Evolutionary conservation across 805 yeast species (phyloP).

Genomic region (Zygoascus bituminiphila): DNA sequence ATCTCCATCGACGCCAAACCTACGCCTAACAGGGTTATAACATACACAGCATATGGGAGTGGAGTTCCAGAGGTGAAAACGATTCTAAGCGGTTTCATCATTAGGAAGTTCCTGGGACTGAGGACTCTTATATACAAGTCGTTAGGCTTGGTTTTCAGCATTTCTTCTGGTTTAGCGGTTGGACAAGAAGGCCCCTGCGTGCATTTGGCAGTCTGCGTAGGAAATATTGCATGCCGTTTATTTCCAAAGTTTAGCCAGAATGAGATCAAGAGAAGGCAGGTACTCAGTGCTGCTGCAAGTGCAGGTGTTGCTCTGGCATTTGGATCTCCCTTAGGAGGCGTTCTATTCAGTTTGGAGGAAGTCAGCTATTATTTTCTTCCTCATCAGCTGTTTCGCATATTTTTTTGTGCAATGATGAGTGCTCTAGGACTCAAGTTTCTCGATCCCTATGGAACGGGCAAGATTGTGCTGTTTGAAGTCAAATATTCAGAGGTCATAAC

Average conservation of each 20-base stretch:
- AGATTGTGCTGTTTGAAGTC: slow-evolving; percentile 47
- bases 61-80: slow-evolving; percentile 59
- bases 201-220: slow-evolving; percentile 51
- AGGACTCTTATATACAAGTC: slow-evolving; percentile 44
- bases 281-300: slow-evolving; percentile 47
- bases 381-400: slow-evolving; percentile 44
- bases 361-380: slow-evolving; percentile 49
- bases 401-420: slow-evolving; percentile 48
- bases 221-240: slow-evolving; percentile 42
- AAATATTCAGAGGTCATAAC: slow-evolving; percentile 31
- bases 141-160: slow-evolving; percentile 41
- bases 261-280: slow-evolving; percentile 44
- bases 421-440: slow-evolving; percentile 44
- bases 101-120: slow-evolving; percentile 44
- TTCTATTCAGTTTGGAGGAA: slow-evolving; percentile 48
- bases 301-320: slow-evolving; percentile 56
- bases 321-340: slow-evolving; percentile 55
- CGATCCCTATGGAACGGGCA: slow-evolving; percentile 54
- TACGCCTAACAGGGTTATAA: slow-evolving; percentile 14
- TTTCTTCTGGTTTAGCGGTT: slow-evolving; percentile 48
- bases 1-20: slow-evolving; percentile 1
- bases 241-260: slow-evolving; percentile 40
- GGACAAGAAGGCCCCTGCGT: slow-evolving; percentile 61
- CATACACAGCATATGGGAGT: slow-evolving; percentile 50
- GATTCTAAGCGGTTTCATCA: slow-evolving; percentile 49